Base-by-base conservation (phyloP, 179 eudicot genomes). In the Beta lomatogona region DNA sequence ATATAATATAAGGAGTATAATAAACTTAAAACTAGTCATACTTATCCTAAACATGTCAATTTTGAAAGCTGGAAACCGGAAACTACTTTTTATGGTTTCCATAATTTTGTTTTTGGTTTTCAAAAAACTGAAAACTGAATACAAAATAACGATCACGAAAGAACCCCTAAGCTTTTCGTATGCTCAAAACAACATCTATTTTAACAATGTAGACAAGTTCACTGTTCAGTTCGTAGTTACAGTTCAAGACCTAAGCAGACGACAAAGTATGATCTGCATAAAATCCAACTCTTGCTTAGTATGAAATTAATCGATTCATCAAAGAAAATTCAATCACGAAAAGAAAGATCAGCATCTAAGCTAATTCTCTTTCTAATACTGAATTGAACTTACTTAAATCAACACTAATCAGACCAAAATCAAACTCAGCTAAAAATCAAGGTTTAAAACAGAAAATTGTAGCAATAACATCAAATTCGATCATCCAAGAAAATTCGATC, bases 291-390 rank as follows among this genome's bases (percentile, higher is more conserved):
- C 54, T 25, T 69, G 28, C 21, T 13, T 18, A 76, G 28, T 21
- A 60, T 5, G 6, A 15, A 18, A 75, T 61, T 45, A 81, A 55
- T 21, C 28, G 13, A 46, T 44, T 46, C 77, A 71, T 80, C 77
- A 59, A 48, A 48, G 0, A 61, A 73, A 48, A 73, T 66, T 48
- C 9, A 22, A 36, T 94, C 99, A 97, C 93, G 99, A 76, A 98
- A 13, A 58, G 63, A 58, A 58, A 13, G 19, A 58, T 58, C 72
- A 67, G 48, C 66, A 57, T 8, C 6, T 58, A 16, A 41, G 11
- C 55, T 53, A 55, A n/a, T 55, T 69, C 66, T 21, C 10, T 13
- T 16, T 16, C n/a, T 58, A 58, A 6, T 15, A 58, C 28, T 6
- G 55, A 13, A 67, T 52, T 53, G 36, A 60, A 44, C 54, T 41